phyloP scores from a whole-genome alignment of 2,329 filamentous ascomycete species.

The Colletotrichum navitas region DNA sequence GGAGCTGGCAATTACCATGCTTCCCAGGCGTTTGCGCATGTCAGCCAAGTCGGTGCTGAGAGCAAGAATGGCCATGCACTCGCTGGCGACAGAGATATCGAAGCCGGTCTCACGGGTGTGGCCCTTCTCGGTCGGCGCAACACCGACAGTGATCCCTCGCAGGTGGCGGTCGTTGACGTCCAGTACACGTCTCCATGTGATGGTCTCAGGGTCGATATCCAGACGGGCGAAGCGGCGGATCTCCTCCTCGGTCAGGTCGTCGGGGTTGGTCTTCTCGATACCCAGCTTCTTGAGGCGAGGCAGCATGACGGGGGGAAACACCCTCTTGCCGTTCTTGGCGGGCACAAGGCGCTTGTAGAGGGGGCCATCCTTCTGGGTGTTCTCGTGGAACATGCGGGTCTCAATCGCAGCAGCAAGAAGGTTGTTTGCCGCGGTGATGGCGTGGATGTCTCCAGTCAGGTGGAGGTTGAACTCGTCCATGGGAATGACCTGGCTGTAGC shows the following conservation, averaged over 20 bases:
- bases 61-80: constrained; percentile 98
- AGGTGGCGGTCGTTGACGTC: constrained; percentile 98
- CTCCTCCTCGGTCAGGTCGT: constrained; percentile 92
- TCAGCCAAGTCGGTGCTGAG: constrained; percentile 89
- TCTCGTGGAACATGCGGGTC: constrained; percentile 98
- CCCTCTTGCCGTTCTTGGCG: constrained; percentile 87
- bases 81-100: constrained; percentile 96
- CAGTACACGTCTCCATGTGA: constrained; percentile 95
- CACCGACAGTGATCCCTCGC: constrained; percentile 88
- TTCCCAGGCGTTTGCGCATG: constrained; percentile 91
- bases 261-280: constrained; percentile 93
- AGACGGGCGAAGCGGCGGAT: constrained; percentile 89
- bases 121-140: constrained; percentile 90
- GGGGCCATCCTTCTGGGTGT: constrained; percentile 90
- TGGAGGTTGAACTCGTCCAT: constrained; percentile 99
- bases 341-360: constrained; percentile 92
- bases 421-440: constrained; percentile 97
- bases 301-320: constrained; percentile 92
- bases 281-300: constrained; percentile 94
- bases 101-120: constrained; percentile 91
- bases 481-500: constrained; percentile 98
- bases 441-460: constrained; percentile 97
- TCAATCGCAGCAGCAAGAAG: constrained; percentile 95
- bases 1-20: constrained; percentile 95
- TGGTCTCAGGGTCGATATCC: constrained; percentile 96